Base-by-base conservation (phyloP, 805 yeast genomes). In the Naumovozyma castellii region DNA sequence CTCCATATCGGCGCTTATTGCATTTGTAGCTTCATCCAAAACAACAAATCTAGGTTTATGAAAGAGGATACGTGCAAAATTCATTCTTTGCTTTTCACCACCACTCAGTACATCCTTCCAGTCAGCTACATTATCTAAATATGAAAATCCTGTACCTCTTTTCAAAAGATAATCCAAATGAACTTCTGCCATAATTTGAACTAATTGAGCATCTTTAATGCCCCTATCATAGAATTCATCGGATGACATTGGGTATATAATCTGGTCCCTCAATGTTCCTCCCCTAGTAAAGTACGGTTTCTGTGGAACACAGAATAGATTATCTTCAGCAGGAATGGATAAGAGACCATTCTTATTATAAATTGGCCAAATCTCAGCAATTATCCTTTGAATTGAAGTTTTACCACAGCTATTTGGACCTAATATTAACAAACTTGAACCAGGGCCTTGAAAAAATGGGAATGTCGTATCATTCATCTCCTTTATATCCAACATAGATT, bases 41-140 rank as follows among this genome's bases (percentile, higher is more conserved):
- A 87, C 76, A 3, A 87, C 86, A 59, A 84, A 84, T 56, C 74
- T 72, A 36, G 95, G 95, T 39, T 74, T 73, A 56, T 82, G 84
- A 65, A 80, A 85, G 49, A 87, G 64, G 2, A 87, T 74, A 50
- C 96, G 71, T 0, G 97, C 95, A 66, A 87, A 83, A 59, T 85
- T 77, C 59, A 87, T 73, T 56, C 95, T 76, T 66, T 87, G 97
- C 62, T 85, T 80, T 59, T 87, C 97, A 42, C 97, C 97, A n/a
- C 97, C 97, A 61, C 92, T 81, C 47, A 87, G 71, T n/a, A 87
- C 81, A 56, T 83, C 94, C 53, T 80, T 80, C 96, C 96, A 87
- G 48, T 79, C 85, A 43, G 80, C 71, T 9, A 61, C 50, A 4
- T 68, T 56, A 46, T 69, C 65, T 25, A 69, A 57, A 45, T 65